phyloP scores from a whole-genome alignment of 306 rosid genomes.

The Herpetospermum pedunculosum region DNA sequence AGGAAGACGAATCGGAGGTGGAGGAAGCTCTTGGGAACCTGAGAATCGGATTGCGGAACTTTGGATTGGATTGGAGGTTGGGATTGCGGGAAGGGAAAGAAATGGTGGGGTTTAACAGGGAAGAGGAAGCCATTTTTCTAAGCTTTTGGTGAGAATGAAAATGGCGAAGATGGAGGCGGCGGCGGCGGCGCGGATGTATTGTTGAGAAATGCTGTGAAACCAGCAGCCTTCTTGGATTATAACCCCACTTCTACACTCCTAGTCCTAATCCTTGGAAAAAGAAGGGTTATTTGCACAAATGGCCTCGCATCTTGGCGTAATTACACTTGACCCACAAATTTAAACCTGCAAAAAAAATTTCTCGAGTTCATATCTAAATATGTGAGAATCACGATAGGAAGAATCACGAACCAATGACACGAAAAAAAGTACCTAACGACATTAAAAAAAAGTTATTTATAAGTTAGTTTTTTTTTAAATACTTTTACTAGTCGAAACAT shows the following conservation, averaged over 20 bases:
- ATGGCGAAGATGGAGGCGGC: neutral
- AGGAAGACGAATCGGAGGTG: slow-evolving; percentile 18
- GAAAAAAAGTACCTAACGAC: no score
- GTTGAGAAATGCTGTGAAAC: neutral
- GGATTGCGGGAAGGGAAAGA: slow-evolving; percentile 22
- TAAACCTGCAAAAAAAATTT: no score
- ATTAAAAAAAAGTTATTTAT: no score
- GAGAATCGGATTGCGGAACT: neutral
- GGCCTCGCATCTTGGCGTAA: no score
- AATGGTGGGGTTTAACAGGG: slow-evolving; percentile 34
- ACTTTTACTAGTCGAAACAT: no score
- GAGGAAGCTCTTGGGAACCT: slow-evolving; percentile 32
- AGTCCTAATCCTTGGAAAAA: neutral
- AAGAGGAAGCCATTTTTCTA: slow-evolving; percentile 28
- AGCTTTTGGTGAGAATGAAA: neutral
- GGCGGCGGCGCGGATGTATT: neutral
- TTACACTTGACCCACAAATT: no score
- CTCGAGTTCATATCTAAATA: no score
- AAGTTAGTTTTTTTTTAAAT: no score
- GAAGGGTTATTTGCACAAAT: no score
- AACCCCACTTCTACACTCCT: neutral
- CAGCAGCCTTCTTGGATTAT: neutral
- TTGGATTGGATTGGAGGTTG: neutral
- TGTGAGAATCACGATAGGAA: no score
- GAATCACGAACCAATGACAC: no score